Conservation (phyloP, 129 eudicot genomes). For the Dittrichia graveolens region DNA sequence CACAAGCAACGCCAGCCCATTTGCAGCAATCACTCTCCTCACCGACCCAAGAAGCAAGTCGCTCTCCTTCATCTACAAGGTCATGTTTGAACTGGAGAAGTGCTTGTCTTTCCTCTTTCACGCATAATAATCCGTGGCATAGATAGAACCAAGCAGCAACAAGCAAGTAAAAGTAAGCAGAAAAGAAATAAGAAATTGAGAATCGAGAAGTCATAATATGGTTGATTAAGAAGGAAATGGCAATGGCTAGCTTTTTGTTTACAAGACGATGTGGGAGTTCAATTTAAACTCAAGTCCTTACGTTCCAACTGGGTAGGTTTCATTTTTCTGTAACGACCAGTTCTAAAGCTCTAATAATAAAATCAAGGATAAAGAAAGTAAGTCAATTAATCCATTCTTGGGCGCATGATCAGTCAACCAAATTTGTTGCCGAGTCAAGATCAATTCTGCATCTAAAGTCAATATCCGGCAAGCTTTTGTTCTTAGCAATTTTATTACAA, state of each 20-base stretch:
- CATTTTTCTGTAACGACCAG: no score
- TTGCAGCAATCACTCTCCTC: slow-evolving; percentile 1
- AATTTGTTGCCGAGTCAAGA: no score
- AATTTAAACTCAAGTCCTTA: neutral
- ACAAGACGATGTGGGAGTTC: neutral
- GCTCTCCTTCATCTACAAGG: slow-evolving; percentile 9
- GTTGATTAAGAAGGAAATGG: neutral
- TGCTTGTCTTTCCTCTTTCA: slow-evolving; percentile 22
- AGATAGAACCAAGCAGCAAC: neutral
- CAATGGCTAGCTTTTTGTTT: neutral
- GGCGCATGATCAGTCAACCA: no score
- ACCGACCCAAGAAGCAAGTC: slow-evolving; percentile 27
- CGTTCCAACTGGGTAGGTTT: no score
- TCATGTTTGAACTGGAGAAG: slow-evolving; percentile 21
- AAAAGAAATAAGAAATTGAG: neutral
- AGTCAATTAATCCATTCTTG: no score
- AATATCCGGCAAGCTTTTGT: no score
- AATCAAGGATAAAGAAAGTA: no score
- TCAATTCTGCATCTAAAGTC: no score
- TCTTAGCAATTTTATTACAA: no score
- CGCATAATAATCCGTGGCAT: slow-evolving; percentile 12
- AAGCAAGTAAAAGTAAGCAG: neutral
- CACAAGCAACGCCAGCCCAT: slow-evolving; percentile 36
- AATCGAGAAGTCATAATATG: neutral
- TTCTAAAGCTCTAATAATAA: no score